A percentile compares a stretch with the other conserved stretches of the same genome.
Conservation (phyloP, 176 grass and related monocot species). For the Poa annua region DNA sequence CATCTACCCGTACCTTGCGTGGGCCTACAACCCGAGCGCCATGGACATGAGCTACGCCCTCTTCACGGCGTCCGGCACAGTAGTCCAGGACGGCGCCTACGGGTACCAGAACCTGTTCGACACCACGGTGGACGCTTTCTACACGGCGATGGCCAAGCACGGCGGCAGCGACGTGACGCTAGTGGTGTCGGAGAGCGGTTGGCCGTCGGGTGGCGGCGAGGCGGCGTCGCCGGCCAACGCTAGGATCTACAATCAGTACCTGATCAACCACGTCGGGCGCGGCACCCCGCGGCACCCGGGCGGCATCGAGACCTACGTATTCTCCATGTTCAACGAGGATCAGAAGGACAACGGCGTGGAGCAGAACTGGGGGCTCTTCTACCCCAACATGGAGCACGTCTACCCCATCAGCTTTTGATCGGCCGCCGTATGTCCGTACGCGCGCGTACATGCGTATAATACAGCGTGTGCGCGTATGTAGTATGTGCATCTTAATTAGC, state of each 20-base stretch:
- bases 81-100: slow-evolving; percentile 62
- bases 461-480: too few species aligned
- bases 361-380: slow-evolving; percentile 82
- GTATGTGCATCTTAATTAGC: too few species aligned
- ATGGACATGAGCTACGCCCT: slow-evolving; percentile 63
- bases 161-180: slow-evolving; percentile 49
- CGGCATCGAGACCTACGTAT: slow-evolving; percentile 66
- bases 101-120: slow-evolving; percentile 82
- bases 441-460: too few species aligned
- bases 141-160: slow-evolving; percentile 51
- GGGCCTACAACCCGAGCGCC: slow-evolving; percentile 26
- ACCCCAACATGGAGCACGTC: slow-evolving; percentile 69
- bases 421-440: too few species aligned
- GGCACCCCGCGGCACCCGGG: slow-evolving; percentile 68
- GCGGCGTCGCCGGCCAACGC: slow-evolving; percentile 48
- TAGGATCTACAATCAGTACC: slow-evolving; percentile 68
- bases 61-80: slow-evolving; percentile 45
- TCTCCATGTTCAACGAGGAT: slow-evolving; percentile 86
- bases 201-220: slow-evolving; percentile 58
- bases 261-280: slow-evolving; percentile 57
- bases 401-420: slow-evolving; percentile 70
- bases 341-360: slow-evolving; percentile 58
- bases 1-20: slow-evolving; percentile 71
- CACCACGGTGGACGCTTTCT: slow-evolving; percentile 64
- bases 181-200: slow-evolving; percentile 70